phyloP scores from a whole-genome alignment of 257 asterid species.

The Solanum arcanum region DNA sequence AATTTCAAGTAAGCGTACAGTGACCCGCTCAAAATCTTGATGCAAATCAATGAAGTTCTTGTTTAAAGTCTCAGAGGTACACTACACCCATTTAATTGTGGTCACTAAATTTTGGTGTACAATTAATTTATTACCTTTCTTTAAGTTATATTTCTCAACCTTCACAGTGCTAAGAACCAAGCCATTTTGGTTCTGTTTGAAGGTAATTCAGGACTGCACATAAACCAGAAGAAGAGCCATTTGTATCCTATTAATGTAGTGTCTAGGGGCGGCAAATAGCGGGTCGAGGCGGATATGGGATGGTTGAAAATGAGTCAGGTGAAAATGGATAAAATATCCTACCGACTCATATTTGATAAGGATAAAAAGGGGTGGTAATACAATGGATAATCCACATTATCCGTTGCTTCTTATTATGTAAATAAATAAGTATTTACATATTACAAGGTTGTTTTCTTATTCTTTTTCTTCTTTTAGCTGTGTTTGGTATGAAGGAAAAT shows the following conservation, averaged over 20 bases:
- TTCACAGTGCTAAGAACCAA: neutral
- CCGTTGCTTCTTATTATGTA: neutral
- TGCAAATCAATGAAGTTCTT: neutral
- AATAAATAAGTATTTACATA: neutral
- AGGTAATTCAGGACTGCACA: neutral
- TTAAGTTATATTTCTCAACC: neutral
- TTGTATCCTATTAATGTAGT: neutral
- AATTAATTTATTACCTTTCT: neutral
- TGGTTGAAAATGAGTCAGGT: neutral
- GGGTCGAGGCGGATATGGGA: neutral
- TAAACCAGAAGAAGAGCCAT: neutral
- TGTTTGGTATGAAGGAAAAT: neutral
- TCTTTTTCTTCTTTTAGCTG: neutral
- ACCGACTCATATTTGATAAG: neutral
- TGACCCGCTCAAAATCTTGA: neutral
- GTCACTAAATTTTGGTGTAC: neutral
- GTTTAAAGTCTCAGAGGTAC: neutral
- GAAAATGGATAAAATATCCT: neutral
- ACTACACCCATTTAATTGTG: neutral
- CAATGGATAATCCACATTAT: neutral
- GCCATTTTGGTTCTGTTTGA: neutral
- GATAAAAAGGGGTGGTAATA: neutral
- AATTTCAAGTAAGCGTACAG: neutral
- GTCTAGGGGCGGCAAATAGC: neutral
- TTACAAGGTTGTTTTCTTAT: neutral